Evolutionary conservation across 2,329 filamentous ascomycete species (phyloP).

Genomic region (Ceratocystis destructans): DNA sequence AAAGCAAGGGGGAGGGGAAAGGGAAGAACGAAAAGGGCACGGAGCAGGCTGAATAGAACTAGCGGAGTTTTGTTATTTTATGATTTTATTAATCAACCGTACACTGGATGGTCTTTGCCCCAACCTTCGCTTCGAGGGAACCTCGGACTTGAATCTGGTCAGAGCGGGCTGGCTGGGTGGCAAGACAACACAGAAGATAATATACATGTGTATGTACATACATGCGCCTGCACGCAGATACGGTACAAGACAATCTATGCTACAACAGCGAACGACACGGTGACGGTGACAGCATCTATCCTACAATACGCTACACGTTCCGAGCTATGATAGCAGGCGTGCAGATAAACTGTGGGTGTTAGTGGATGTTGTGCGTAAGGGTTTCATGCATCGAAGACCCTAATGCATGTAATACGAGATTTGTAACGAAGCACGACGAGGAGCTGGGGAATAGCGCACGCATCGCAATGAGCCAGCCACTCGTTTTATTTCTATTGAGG

Average conservation of each 20-base stretch:
- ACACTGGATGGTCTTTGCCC: not conserved
- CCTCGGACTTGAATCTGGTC: not conserved
- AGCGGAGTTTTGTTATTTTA: not conserved
- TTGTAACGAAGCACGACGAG: not conserved
- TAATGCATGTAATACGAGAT: conserved; percentile 6
- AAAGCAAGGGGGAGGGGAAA: not conserved
- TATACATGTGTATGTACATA: not conserved
- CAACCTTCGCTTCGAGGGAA: conserved; percentile 1
- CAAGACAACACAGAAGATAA: not conserved
- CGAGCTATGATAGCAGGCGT: not conserved
- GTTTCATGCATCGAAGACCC: not conserved
- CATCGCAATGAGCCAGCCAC: not conserved
- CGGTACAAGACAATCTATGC: not conserved
- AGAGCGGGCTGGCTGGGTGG: conserved; percentile 6
- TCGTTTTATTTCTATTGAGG: not conserved
- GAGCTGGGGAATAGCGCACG: not conserved
- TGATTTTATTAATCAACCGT: not conserved
- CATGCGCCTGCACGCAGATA: not conserved
- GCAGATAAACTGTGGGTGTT: not conserved
- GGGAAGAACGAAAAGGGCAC: not conserved
- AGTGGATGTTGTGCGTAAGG: not conserved
- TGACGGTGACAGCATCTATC: not conserved
- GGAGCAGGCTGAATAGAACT: conserved; percentile 1
- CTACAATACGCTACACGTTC: not conserved
- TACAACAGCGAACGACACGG: not conserved